Evolutionary conservation across 2,329 filamentous ascomycete species (phyloP), one percentile per base, ranked within the genome.

Genomic region (Arthrobotrys musiformis): DNA sequence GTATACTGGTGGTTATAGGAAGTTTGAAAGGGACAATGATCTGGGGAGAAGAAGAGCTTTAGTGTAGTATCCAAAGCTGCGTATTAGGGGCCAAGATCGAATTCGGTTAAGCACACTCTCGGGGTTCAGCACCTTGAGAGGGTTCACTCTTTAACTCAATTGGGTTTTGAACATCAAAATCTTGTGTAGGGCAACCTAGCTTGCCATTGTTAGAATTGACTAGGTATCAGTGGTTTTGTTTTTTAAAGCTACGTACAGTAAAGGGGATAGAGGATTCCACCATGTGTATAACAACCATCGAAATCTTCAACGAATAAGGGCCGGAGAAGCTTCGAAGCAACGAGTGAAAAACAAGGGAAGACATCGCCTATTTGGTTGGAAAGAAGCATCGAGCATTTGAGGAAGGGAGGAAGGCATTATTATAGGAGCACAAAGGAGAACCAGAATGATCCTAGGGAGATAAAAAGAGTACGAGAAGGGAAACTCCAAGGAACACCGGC

Each of bases 401-500:
- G 35, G 33, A 56, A 35, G 19, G 13, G 26, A 24, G 33, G 44
- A 35, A 13, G 37, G 7, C 11, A 66, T 66, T 54, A 66, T 54
- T 66, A 48, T 37, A 4, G 6, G 50, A 40, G 52, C 24, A 35
- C 8, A 46, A 33, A 48, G 24, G 24, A 28, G 11, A 35, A 61
- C n/a, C 33, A 61, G 44, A 44, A 35, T 61, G 33, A 40, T 44
- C 30, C 19, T n/a, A 35, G 17, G 56, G 24, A 46, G 30, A 67
- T 46, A 48, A 74, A 56, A 48, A 17, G 15, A 44, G 37, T 15
- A 24, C 30, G 22, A 33, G 62, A 66, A 50, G 33, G 44, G 35
- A 63, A 72, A 63, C 76, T 70, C 72, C 69, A 62, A 68, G 64
- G 69, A 78, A 79, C 76, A 79, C 70, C 75, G 77, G 69, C 48